A percentile compares a stretch with the other conserved stretches of the same genome.
Evolutionary conservation across 805 yeast species (phyloP).

Genomic region (Scheffersomyces coipomensis): DNA sequence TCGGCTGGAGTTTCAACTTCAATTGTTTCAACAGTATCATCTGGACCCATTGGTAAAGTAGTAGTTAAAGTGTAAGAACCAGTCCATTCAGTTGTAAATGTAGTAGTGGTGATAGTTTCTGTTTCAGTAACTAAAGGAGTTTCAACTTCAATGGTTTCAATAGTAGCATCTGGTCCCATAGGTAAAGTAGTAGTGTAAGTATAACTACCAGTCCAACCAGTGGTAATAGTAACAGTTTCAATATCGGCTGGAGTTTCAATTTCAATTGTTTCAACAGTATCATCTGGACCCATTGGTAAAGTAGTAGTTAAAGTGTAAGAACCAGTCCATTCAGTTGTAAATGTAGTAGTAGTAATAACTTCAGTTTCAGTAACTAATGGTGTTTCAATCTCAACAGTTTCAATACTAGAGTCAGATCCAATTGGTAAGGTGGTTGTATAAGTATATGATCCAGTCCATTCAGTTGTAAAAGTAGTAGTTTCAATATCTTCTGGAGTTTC

Average conservation of each 20-base stretch:
- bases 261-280: neutral
- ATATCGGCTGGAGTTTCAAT: neutral
- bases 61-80: neutral
- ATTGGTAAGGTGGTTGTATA: neutral
- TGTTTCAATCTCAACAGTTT: neutral
- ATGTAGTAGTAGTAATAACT: neutral
- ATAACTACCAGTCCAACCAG: too few relatives aligned
- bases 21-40: neutral
- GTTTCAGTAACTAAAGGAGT: neutral
- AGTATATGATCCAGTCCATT: neutral
- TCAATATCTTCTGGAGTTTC: neutral
- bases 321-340: constrained; percentile 1
- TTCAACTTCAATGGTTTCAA: too few relatives aligned
- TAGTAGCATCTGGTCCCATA: too few relatives aligned
- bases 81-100: constrained; percentile 2
- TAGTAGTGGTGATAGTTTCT: constrained; percentile 1
- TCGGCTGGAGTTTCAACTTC: neutral
- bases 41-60: constrained; percentile 1
- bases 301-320: neutral
- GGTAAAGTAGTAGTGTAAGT: too few relatives aligned
- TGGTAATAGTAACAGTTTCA: neutral
- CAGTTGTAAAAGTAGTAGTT: neutral
- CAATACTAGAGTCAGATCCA: neutral
- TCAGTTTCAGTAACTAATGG: neutral
- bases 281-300: constrained; percentile 1